phyloP scores from a whole-genome alignment of 139 green algal genomes.

The Pleodorina starrii region DNA sequence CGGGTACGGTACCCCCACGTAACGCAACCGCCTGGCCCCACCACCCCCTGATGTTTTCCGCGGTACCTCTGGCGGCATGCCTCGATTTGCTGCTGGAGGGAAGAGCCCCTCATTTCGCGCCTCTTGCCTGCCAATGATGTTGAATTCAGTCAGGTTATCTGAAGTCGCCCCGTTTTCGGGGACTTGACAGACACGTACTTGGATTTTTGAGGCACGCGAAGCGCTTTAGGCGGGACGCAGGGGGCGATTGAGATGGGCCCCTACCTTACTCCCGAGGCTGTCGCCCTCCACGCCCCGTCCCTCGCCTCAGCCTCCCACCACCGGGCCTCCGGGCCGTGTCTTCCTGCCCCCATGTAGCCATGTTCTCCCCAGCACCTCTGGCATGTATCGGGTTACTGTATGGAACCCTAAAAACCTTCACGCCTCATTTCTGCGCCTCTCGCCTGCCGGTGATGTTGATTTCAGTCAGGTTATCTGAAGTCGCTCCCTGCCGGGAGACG shows the following conservation, averaged over 20 bases:
- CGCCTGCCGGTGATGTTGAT: constrained; percentile 14
- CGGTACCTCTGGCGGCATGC: neutral
- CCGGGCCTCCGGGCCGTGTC: neutral
- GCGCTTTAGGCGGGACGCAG: neutral
- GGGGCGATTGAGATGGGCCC: neutral
- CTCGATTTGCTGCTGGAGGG: neutral
- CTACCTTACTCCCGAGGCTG: neutral
- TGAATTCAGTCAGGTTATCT: constrained; percentile 42
- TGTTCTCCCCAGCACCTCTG: too few relatives aligned
- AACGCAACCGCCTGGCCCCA: neutral
- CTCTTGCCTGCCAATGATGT: neutral
- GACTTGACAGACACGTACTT: neutral
- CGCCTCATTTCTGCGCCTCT: too few relatives aligned
- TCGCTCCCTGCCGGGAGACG: too few relatives aligned
- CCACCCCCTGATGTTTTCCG: neutral
- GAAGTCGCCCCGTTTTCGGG: neutral
- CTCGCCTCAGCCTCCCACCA: neutral
- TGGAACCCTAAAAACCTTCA: too few relatives aligned
- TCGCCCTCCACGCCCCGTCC: neutral
- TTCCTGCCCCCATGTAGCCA: too few relatives aligned
- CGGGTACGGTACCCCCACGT: neutral
- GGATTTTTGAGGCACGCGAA: neutral
- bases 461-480: constrained; percentile 46
- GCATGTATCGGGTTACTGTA: too few relatives aligned
- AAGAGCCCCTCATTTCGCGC: neutral